Base-by-base conservation (phyloP, 768 basidiomycete genomes). In the Leccinum fibrillosum region DNA sequence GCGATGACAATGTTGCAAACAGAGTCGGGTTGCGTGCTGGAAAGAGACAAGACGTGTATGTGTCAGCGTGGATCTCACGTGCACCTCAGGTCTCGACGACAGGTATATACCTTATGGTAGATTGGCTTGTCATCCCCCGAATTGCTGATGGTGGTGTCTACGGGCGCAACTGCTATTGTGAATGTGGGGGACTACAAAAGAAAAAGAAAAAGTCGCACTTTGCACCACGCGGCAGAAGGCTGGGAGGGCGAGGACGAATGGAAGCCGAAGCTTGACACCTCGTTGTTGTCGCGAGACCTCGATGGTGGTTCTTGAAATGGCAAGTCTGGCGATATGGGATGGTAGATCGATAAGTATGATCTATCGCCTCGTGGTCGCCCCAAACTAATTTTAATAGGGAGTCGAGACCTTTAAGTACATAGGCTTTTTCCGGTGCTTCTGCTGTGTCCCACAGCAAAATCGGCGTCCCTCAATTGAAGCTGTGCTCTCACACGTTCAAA, bases 1-100 rank as follows among this genome's bases (percentile, higher is more conserved):
- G 58, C 60, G 6, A 72, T 26, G 51, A 73, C 60, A 30, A 73
- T 62, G 52, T 73, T 73, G 45, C 70, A 67, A 35, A 64, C 57
- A 1, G 68, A 52, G 35, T 47, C 4, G 17, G 58, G 60, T 26
- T 39, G 56, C 19, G 34, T 63, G 21, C 62, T 54, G 39, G 39
- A 39, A 39, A 39, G 17, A 39, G 15, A 37, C 2, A 32, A 30
- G 49, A 49, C 9, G 37, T 49, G 30, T 69, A 23, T 65, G 58
- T 25, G 8, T 48, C 25, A 48, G 28, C 35, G n/a, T 5, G 34
- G 53, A 54, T 39, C 37, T 39, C 4, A 30, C n/a, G 25, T 37
- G 15, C 37, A 37, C 37, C 37, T 25, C 28, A 17, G 48, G 42
- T 48, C 13, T 10, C 37, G 37, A 42, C n/a, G n/a, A n/a, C 39